These are phyloP conservation scores for Andrographis paniculata DNA, from an alignment of 305 asterid species.

Conservation along the genomic window DNA sequence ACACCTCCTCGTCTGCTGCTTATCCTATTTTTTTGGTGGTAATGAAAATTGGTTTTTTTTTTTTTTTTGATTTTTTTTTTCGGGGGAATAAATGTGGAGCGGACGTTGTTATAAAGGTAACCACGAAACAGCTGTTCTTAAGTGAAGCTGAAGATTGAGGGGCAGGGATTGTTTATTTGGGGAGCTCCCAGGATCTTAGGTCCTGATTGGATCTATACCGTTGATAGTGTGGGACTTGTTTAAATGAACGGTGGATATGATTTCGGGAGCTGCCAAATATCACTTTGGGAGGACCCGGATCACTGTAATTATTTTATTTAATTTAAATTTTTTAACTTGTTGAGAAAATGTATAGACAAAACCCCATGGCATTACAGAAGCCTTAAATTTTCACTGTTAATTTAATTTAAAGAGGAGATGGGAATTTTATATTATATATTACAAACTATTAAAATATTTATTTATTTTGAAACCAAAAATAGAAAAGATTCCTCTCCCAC, in stretches of 20 bases:
- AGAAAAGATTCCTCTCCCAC: no score
- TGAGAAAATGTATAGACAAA: no score
- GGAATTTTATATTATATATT: constrained; percentile 22
- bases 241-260: not conserved
- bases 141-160: constrained; percentile 33
- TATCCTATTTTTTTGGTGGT: not conserved
- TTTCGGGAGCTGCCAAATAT: no score
- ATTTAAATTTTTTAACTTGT: no score
- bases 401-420: constrained; percentile 20
- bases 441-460: no score
- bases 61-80: no score
- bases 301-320: no score
- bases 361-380: constrained; percentile 20
- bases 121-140: constrained; percentile 32
- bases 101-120: constrained; percentile 24
- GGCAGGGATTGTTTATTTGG: not conserved
- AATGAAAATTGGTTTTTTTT: not conserved
- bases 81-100: constrained; percentile 15
- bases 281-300: no score
- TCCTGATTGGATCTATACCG: not conserved
- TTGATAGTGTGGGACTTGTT: not conserved
- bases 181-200: not conserved
- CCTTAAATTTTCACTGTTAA: constrained; percentile 28
- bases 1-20: no score
- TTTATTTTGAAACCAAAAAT: no score